These are phyloP conservation scores for Acanthamoeba lenticulata DNA, from an alignment of 208 protist genomes.

Conservation along the genomic window DNA sequence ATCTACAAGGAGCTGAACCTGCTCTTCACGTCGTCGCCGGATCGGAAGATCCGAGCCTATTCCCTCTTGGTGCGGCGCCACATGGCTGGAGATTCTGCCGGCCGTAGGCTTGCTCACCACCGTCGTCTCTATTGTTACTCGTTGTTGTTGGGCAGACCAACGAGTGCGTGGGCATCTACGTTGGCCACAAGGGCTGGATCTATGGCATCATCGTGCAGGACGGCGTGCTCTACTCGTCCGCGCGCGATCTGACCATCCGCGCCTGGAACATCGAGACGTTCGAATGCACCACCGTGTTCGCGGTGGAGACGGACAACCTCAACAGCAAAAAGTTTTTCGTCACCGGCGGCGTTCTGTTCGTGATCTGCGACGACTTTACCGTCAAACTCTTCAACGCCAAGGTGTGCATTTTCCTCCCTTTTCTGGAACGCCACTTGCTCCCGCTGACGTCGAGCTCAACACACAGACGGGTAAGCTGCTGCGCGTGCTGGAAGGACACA, in stretches of 20 bases:
- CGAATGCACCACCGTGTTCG: background rate
- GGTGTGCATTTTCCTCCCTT: background rate
- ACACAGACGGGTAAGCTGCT: background rate
- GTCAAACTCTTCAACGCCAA: background rate
- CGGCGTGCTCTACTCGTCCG: background rate
- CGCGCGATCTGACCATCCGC: conserved; percentile 11
- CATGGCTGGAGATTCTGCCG: too few species aligned
- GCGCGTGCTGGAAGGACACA: conserved; percentile 14
- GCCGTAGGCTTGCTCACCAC: too few species aligned
- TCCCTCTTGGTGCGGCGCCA: background rate
- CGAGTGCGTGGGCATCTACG: background rate
- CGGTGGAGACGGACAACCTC: background rate
- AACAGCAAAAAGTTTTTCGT: conserved; percentile 19
- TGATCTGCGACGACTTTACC: background rate
- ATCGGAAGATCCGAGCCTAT: background rate
- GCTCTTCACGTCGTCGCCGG: background rate
- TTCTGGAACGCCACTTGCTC: background rate
- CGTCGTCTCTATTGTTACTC: too few species aligned
- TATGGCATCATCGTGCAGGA: background rate
- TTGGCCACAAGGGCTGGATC: background rate
- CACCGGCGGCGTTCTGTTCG: background rate
- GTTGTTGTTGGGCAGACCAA: background rate
- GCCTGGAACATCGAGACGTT: conserved; percentile 23
- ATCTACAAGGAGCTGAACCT: background rate
- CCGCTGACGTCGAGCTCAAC: background rate